Base-by-base conservation (phyloP, 306 rosid species). In the Carpinus fangiana region DNA sequence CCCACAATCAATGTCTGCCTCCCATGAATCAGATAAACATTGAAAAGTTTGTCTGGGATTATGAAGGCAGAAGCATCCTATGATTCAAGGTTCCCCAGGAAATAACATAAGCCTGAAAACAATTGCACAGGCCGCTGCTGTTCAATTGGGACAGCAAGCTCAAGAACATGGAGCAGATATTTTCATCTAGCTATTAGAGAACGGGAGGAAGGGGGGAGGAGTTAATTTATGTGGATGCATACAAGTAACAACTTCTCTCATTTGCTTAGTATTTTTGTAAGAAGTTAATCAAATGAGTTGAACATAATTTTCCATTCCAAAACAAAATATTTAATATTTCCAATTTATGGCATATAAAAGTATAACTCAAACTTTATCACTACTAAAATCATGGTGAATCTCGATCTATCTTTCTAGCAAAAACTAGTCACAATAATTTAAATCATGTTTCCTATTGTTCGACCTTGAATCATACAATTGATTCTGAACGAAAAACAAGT, bases 11-110 rank as follows among this genome's bases (percentile, higher is more conserved):
- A 78, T 74, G 41, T 79, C 69, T 72, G 86, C 91, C 83, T 75
- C 90, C 84, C 85, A 82, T 82, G 87, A 82, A 89, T 79, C 87
- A 84, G 89, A 78, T 82, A 77, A 80, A 78, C 60, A 75, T 48
- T 74, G 4, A 48, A 23, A 13, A 8, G 54, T 82, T 73, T 57
- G 78, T 85, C 87, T 81, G 89, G 90, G 89, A 88, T 82, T 84
- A 83, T 52, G 81, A 61, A 75, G 87, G 83, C 83, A 75, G 20
- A 55, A 48, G 38, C 1, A 65, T 20, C 34, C 41, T 50, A 46
- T 68, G 41, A 76, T 34, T 70, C 34, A 46, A 60, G 1, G 5
- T 12, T 61, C 8, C 1, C 2, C 50, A 9, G 17, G 68, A 38
- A 36, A 38, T 18, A 36, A 38, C 23, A 66, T 1, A 17, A 36